These are phyloP conservation scores for Laburnicola sp. DNA, from an alignment of 2,329 filamentous ascomycete genomes.

Conservation along the genomic window DNA sequence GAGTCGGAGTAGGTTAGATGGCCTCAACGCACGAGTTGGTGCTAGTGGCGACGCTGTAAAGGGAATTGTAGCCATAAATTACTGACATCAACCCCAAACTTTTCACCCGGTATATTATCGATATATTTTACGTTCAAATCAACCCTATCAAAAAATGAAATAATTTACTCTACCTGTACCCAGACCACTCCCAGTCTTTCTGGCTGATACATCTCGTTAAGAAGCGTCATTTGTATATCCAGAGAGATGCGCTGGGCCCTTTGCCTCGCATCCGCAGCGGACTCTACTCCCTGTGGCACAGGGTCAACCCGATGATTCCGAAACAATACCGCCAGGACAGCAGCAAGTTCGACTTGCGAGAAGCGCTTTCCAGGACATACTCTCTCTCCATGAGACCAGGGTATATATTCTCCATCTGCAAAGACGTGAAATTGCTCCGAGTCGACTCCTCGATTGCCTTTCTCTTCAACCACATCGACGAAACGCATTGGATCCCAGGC, in stretches of 20 bases:
- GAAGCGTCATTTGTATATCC: constrained; percentile 2
- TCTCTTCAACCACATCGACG: constrained; percentile 8
- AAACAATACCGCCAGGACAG: constrained; percentile 22
- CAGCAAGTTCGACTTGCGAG: constrained; percentile 25
- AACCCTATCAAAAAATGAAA: no score
- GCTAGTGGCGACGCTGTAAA: not conserved
- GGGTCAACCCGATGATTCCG: constrained; percentile 15
- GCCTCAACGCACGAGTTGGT: not conserved
- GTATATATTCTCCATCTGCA: constrained; percentile 14
- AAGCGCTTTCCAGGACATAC: constrained; percentile 28
- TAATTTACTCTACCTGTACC: not conserved
- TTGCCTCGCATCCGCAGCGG: constrained; percentile 11
- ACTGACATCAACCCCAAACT: not conserved
- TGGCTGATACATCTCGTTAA: constrained; percentile 2
- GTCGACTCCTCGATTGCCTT: constrained; percentile 4
- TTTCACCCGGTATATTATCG: not conserved
- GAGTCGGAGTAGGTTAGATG: no score
- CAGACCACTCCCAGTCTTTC: not conserved
- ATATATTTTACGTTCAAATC: constrained; percentile 1
- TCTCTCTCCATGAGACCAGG: constrained; percentile 21
- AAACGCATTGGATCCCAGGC: constrained; percentile 39
- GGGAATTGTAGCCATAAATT: not conserved
- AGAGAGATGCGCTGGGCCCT: constrained; percentile 1
- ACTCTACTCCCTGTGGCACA: constrained; percentile 14
- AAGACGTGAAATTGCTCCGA: constrained; percentile 17